Base-by-base conservation (phyloP, 257 asterid genomes). In the Paraleonurus japonicus region DNA sequence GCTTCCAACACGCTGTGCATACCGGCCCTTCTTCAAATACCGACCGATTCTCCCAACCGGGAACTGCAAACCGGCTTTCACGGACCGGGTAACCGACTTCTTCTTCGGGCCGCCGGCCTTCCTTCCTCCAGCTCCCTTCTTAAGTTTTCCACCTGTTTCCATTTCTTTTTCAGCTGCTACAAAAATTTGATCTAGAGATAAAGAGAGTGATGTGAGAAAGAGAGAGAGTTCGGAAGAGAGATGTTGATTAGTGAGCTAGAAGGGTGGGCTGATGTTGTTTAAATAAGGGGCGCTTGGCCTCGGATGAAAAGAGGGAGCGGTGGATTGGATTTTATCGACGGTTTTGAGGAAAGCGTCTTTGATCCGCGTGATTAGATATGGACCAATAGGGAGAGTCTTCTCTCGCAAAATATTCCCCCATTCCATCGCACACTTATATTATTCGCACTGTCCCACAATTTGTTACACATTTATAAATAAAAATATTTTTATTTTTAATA, bases 41-140 rank as follows among this genome's bases (percentile, higher is more conserved):
- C 89, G 81, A n/a, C 89, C 89, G 61, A 84, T 84, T 70, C 89
- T 77, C 0, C 89, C 89, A 0, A 84, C 89, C 1, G 89, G 89
- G 41, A 84, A 84, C 79, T 84, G 89, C 7, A 84, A 72, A 0
- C 89, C 89, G n/a, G 89, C 86, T 30, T 75, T 79, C 8, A 71
- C 79, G 22, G 89, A 84, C 61, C 89, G 79, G 69, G 89, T 30
- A 15, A 84, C 86, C 4, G 89, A 47, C 57, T 84, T 84, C 83
- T 84, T 84, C 77, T 81, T 84, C 0, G 89, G 86, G 8, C 86
- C 86, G 37, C 86, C 86, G 0, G 76, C 85, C 41, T 79, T 84
- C 75, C 89, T 77, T 32, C 89, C 89, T 0, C 54, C 89, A 19
- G 86, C 86, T 32, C 89, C 89, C 77, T 83, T 83, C 82, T 84